phyloP scores from a whole-genome alignment of 2,329 filamentous ascomycete genomes.

The Sordariomycetes sp. region DNA sequence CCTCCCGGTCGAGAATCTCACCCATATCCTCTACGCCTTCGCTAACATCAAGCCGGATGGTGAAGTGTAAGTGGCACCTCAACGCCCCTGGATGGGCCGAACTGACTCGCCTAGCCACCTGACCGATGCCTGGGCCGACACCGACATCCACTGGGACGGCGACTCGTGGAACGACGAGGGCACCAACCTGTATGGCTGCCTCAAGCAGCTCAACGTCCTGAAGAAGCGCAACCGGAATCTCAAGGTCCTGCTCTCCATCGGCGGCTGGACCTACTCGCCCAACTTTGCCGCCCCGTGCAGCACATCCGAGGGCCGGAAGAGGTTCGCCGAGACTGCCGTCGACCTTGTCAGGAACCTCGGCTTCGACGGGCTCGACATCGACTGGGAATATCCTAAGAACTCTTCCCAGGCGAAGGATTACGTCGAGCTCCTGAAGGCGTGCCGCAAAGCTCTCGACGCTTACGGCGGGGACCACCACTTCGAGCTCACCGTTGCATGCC shows the following conservation, averaged over 20 bases:
- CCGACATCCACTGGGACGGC: constrained; percentile 63
- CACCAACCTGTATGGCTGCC: constrained; percentile 75
- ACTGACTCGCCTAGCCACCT: constrained; percentile 26
- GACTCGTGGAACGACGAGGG: constrained; percentile 62
- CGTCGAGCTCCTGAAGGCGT: constrained; percentile 46
- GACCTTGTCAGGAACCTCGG: constrained; percentile 70
- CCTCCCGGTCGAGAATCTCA: constrained; percentile 69
- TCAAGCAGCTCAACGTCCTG: constrained; percentile 79
- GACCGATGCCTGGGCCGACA: constrained; percentile 54
- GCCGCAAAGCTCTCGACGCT: constrained; percentile 45
- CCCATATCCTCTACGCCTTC: constrained; percentile 84
- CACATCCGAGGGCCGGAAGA: constrained; percentile 55
- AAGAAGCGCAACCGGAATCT: constrained; percentile 75
- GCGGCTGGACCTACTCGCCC: constrained; percentile 83
- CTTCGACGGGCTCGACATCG: constrained; percentile 61
- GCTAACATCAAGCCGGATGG: constrained; percentile 77
- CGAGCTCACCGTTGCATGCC: constrained; percentile 54
- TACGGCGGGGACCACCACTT: constrained; percentile 44
- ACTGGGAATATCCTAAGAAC: constrained; percentile 57
- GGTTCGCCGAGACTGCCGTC: constrained; percentile 66
- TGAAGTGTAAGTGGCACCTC: constrained; percentile 48
- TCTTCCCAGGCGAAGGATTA: constrained; percentile 43
- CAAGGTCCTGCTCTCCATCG: constrained; percentile 77
- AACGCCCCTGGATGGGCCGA: not conserved
- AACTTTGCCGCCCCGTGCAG: constrained; percentile 73